Evolutionary conservation across 441 rosid genomes (phyloP), one percentile per base, ranked within the genome.

Genomic region (Adansonia rubrostipa): DNA sequence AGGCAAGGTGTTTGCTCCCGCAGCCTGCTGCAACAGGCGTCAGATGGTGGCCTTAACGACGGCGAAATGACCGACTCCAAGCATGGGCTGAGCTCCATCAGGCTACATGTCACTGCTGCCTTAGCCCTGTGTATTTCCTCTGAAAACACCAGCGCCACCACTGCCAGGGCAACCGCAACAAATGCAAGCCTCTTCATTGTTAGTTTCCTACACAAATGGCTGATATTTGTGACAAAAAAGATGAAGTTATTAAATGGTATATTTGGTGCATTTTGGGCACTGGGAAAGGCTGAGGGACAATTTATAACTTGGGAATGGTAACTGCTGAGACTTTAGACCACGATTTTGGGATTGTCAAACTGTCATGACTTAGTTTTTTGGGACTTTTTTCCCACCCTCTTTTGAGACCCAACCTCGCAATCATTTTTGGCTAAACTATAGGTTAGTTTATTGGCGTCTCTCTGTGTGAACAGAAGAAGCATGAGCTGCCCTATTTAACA

Each of bases 1-100:
- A 88, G 81, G 77, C 92, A 88, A 14, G 84, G 78, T 50, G 71
- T 74, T 61, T 88, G 89, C 65, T 85, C 86, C 81, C 76, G 85
- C 76, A 86, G 28, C 74, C 81, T 86, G 79, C 71, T 67, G 83
- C 91, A 88, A 73, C 91, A 88, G 1, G 24, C 20, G 51, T 57
- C 9, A 0, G 88, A 57, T 0, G 90, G 90, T 4, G 78, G 79
- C 11, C 9, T 48, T 2, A 81, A 19, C 5, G 68, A 28, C 44
- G 19, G 5, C 5, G 81, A 66, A 3, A 66, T 81, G 45, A 83
- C 79, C 3, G 88, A 81, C 4, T 56, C 17, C 5, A 80, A 78
- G 53, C 89, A 88, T 6, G 89, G 63, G 58, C 75, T 79, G 48
- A 85, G 79, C 83, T 85, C 85, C 42, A 75, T 0, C 4, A 78